Base-by-base conservation (phyloP, 208 protist genomes). In the Angomonas deanei region DNA sequence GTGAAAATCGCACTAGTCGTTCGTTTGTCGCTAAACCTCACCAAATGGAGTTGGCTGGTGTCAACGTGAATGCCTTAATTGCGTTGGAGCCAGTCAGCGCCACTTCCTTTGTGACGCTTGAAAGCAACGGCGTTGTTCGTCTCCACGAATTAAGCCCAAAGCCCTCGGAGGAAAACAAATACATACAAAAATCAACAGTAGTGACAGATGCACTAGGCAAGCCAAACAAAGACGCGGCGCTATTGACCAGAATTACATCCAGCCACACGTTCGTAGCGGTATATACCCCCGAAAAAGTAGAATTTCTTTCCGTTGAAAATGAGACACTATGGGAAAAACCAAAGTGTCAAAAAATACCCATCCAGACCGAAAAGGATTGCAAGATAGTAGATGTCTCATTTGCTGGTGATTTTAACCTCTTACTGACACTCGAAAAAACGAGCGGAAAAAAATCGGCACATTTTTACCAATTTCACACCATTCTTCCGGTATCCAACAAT, bases 21-120 rank as follows among this genome's bases (percentile, higher is more conserved):
- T 64, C 66, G 3, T 80, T 70, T 52, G 21, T 74, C 5, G 60
- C 68, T 13, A 47, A 60, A 8, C 64, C 74, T 2, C 60, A 30
- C 48, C 13, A 4, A 23, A 58, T 80, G 21, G 53, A 48, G 1
- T 56, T 42, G 36, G 15, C 11, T 42, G 36, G 36, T 42, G 36
- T 42, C 36, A 42, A 42, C 36, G 36, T 42, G 15, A 15, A 42
- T 42, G 11, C 8, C 8, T 15, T 42, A 8, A 8, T n/a, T 8
- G 8, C 36, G 36, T 42, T 42, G 36, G 36, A 42, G 36, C 11
- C 36, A 15, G 8, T 42, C 11, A 42, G 15, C 36, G 8, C 36
- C 36, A 42, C 36, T 8, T 8, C 36, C 11, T 42, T 42, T 42
- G 11, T 42, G 8, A n/a, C 36, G 8, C 36, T 42, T 42, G 36